Evolutionary conservation across 495 filamentous ascomycete species (phyloP), one percentile per base, ranked within the genome.

Genomic region (Penicillium maclennaniae): DNA sequence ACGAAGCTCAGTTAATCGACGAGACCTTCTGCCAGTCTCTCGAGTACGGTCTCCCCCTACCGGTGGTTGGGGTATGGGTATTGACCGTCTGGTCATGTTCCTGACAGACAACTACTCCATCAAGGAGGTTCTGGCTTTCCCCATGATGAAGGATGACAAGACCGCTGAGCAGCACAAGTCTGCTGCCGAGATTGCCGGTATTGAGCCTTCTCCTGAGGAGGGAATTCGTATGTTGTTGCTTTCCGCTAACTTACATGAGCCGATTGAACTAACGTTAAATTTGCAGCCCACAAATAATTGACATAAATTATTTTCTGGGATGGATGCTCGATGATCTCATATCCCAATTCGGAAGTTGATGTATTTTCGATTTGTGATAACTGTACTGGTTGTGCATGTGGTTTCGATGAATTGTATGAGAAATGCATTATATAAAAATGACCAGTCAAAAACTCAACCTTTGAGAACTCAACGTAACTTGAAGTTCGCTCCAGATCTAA

Each of bases 51-150:
- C 74, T 97, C 39, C 93, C 95, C 93, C 93, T 0, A 97, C 93
- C 12, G 93, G 91, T 69, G 93, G 95, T 21, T 97, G 88, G 86
- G 95, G 93, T 60, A 88, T 97, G 84, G 93, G 95, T 56, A 96
- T 98, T 62, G 93, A 98, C 74, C 88, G 91, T 55, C 68, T 97
- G 64, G 88, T 92, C 62, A 97, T 97, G 93, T 97, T 97, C 80
- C 76, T 97, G 62, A 97, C 95, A 43, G 82, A 97, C 72, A 86
- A 95, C 69, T 96, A 97, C 78, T 82, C 74, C 49, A 97, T 97
- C 72, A 93, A 95, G 77, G 93, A 98, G 74, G 93, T 97, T 5
- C 75, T 98, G 45, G 84, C 93, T 12, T 97, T 98, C 82, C 95
- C 85, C 16, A 83, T 88, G 61, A 89, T 90, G 87, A 88, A 87